Base-by-base conservation (phyloP, 1,139 yeast genomes). In the Suhomyces choctaworum region DNA sequence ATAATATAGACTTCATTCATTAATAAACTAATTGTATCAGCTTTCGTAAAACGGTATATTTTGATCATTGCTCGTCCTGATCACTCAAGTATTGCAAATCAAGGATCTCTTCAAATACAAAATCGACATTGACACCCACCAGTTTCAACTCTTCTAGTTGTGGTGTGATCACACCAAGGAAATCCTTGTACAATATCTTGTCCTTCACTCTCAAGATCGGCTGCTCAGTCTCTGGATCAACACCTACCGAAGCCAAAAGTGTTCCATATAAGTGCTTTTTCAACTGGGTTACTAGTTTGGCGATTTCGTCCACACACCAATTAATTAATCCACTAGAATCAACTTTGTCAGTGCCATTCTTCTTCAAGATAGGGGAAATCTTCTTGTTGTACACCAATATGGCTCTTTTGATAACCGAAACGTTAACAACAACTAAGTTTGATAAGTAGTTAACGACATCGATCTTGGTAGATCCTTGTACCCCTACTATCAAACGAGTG, bases 291-390 rank as follows among this genome's bases (percentile, higher is more conserved):
- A 80, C 78, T 49, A 84, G 82, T 35, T 68, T 67, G 34, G 78
- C 75, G 22, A 86, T 78, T 52, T 83, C 87, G 2, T 72, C 74
- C 37, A 77, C 74, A 28, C 86, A 79, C 96, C 96, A 88, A 63
- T 66, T 65, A 34, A 70, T 64, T 39, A 70, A 60, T 5, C 73
- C 73, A 51, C 71, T 63, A 1, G 73, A 65, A 44, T 70, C 73
- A 11, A 64, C 66, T 9, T 47, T 49, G 12, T 56, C 52, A 32
- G 57, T 57, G 9, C 32, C 36, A 21, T 27, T 36, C 27, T 62
- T 52, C 36, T 54, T 56, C 27, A 69, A 45, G 4, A 69, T 53
- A 0, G 69, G 68, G 14, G 58, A 56, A 15, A 70, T 64, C 33
- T 65, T 58, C 12, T 50, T 48, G 37, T 62, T 59, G 45, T 67